phyloP scores from a whole-genome alignment of 768 basidiomycete genomes.

The Phlebiopsis gigantea region DNA sequence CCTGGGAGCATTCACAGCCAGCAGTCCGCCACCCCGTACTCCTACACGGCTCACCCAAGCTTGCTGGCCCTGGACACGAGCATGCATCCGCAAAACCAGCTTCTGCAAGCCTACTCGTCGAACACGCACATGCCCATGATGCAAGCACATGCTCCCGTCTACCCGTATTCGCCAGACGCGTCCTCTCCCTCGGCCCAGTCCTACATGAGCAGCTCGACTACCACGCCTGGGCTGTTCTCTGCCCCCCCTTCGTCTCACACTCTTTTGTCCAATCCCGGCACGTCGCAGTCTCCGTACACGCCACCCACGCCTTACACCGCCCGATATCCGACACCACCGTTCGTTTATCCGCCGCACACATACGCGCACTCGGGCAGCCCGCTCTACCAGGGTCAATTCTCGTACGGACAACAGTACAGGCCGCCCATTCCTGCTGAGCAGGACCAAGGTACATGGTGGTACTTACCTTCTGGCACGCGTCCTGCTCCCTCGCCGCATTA shows the following conservation, averaged over 20 bases:
- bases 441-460: conserved; percentile 54
- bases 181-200: conserved; percentile 24
- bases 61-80: conserved; percentile 31
- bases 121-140: conserved; percentile 38
- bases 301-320: conserved; percentile 19
- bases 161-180: conserved; percentile 32
- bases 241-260: conserved; percentile 19
- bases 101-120: conserved; percentile 22
- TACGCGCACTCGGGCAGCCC: conserved; percentile 17
- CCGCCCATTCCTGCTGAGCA: conserved; percentile 33
- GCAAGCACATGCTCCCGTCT: conserved; percentile 31
- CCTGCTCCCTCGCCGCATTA: conserved; percentile 20
- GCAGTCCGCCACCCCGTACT: conserved; percentile 19
- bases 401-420: conserved; percentile 15
- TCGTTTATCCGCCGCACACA: conserved; percentile 20
- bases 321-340: conserved; percentile 25
- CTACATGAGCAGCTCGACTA: conserved; percentile 14
- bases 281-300: conserved; percentile 16
- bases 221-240: conserved; percentile 15
- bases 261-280: conserved; percentile 16
- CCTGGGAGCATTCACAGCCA: conserved; percentile 18
- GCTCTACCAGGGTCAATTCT: conserved; percentile 25
- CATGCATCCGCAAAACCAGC: conserved; percentile 33
- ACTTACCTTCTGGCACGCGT: conserved; percentile 30
- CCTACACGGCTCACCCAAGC: conserved; percentile 31